Conservation (phyloP, 1,139 yeast genomes). For the Saccharomycopsis hybrid region DNA sequence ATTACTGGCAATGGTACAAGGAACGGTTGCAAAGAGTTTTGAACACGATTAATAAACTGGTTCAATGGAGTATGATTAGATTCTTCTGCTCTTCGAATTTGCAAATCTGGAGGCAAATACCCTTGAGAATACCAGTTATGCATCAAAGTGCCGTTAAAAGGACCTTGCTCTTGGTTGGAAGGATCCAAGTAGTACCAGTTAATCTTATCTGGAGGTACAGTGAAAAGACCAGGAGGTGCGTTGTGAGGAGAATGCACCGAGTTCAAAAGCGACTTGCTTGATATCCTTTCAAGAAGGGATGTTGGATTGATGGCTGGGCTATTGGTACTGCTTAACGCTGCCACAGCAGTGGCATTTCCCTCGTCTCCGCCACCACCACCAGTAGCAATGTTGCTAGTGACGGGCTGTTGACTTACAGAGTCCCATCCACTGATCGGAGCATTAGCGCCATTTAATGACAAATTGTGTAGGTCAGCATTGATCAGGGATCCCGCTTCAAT, state of each 20-base stretch:
- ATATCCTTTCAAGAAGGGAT: conserved; percentile 11
- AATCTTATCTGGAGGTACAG: conserved; percentile 37
- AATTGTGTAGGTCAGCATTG: background rate
- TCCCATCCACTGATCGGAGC: background rate
- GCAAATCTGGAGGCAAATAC: conserved; percentile 51
- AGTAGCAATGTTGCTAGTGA: background rate
- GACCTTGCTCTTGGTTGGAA: conserved; percentile 69
- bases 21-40: conserved; percentile 55
- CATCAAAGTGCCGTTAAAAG: conserved; percentile 70
- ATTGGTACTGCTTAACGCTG: background rate
- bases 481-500: background rate
- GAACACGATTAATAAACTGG: conserved; percentile 41
- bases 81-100: conserved; percentile 51
- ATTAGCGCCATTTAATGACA: background rate
- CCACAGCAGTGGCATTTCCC: background rate
- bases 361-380: background rate
- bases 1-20: conserved; percentile 36
- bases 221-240: conserved; percentile 22
- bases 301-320: conserved; percentile 6
- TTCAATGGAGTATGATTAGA: conserved; percentile 31
- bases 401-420: background rate
- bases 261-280: conserved; percentile 12
- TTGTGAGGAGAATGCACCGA: conserved; percentile 14
- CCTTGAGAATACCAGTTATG: conserved; percentile 69
- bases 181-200: conserved; percentile 74